Evolutionary conservation across 2,329 filamentous ascomycete genomes (phyloP), one percentile per base, ranked within the genome.

Genomic region (Graphilbum fragrans): DNA sequence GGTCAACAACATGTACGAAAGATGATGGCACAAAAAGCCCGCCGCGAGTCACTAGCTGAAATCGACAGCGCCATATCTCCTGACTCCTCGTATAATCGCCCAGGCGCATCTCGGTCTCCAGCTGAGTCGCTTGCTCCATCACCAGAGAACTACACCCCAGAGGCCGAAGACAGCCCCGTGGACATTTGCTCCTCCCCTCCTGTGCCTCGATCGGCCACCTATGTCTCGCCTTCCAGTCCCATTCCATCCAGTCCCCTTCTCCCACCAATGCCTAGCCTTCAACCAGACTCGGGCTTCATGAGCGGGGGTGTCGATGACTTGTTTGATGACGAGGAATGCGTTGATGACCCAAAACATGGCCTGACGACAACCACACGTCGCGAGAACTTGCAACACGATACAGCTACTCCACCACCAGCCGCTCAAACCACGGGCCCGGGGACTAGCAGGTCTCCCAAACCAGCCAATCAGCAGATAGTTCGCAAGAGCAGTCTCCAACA

Each of bases 161-260:
- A 69, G 40, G 69, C 82, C 29, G 29, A 31, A 16, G 29, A 31
- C 42, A 93, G 86, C 40, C 82, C 86, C 4, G 78, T 77, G 38
- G 84, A 86, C 41, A 86, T 96, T 51, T 83, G 83, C 2, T 96
- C 92, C 0, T 96, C 90, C 4, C 90, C 90, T 14, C 92, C 92
- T 1, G 70, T 93, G 1, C 77, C 87, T 47, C 72, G 76, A 48
- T 72, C 72, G 31, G 66, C 69, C 23, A 60, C 67, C 35, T 77
- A 67, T 49, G 35, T 49, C 4, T 63, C 70, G 23, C 66, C 57
- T 39, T 74, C 72, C 2, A 78, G 74, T 44, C 79, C 82, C 5
- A 74, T 77, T 22, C 76, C 80, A 21, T 94, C 88, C 2, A 96
- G 90, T 55, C 92, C 90, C 2, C 71, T 77, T 35, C 68, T 87